Percentiles rank a stretch among this genome's conserved stretches.
phyloP scores from a whole-genome alignment of 2,329 filamentous ascomycete species.

The Exophiala sp. region DNA sequence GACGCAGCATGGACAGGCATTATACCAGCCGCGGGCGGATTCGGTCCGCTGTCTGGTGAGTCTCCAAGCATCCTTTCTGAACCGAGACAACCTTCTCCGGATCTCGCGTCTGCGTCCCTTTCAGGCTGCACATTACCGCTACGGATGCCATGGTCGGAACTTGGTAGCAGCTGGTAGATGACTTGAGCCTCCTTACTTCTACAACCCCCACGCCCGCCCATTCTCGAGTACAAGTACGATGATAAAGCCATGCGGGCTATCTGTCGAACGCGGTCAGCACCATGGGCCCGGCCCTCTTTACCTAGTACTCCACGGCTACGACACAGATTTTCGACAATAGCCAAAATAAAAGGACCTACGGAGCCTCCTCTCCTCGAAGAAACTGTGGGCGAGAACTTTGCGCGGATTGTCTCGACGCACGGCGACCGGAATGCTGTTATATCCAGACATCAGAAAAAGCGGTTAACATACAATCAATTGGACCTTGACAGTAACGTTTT shows the following conservation, averaged over 20 bases:
- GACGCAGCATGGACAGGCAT: no score
- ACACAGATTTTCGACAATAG: constrained; percentile 22
- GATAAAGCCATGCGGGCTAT: constrained; percentile 18
- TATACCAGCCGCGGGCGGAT: no score
- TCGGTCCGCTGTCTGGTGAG: no score
- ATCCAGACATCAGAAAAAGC: constrained; percentile 55
- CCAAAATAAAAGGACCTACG: constrained; percentile 20
- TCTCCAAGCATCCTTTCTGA: no score
- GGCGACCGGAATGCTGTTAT: constrained; percentile 52
- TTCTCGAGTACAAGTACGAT: constrained; percentile 2
- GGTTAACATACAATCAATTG: constrained; percentile 67
- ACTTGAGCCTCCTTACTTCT: neutral
- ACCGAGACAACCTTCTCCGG: no score
- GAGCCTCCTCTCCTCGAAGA: constrained; percentile 43
- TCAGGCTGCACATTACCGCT: no score
- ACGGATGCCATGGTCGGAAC: neutral
- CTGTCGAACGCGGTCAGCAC: constrained; percentile 9
- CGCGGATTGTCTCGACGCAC: constrained; percentile 38
- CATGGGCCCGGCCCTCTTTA: constrained; percentile 1
- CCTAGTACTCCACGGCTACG: neutral
- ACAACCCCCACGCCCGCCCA: neutral
- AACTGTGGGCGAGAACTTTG: constrained; percentile 44
- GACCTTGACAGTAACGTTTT: constrained; percentile 47
- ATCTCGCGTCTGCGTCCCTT: no score
- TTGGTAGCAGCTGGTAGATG: neutral